Percentiles rank a stretch among this genome's conserved stretches.
These are phyloP conservation scores for Coniophora puteana DNA, from an alignment of 1,284 basidiomycete species.

Conservation along the genomic window DNA sequence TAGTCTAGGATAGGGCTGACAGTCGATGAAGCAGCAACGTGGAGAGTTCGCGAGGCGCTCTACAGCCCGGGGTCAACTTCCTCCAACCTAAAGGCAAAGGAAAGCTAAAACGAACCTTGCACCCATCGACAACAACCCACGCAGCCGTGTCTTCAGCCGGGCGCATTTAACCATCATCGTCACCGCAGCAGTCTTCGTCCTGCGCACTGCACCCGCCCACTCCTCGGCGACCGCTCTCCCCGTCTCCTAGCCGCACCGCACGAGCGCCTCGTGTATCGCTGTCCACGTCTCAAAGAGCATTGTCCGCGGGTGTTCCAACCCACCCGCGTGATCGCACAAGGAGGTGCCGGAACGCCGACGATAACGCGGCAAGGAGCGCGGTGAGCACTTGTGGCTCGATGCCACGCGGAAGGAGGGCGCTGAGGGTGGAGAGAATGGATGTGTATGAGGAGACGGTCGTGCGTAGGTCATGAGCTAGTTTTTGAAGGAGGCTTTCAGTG, in stretches of 20 bases:
- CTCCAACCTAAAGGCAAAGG: slow-evolving; percentile 3
- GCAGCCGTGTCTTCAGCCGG: slow-evolving; percentile 57
- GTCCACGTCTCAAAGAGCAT: slow-evolving; percentile 52
- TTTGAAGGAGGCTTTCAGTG: slow-evolving; percentile 61
- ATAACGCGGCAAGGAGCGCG: slow-evolving; percentile 59
- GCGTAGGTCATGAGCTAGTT: slow-evolving; percentile 71
- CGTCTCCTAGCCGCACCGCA: slow-evolving; percentile 60
- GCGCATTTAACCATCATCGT: slow-evolving; percentile 46
- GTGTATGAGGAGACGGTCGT: slow-evolving; percentile 59
- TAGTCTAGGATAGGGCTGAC: slow-evolving; percentile 51
- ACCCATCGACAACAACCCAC: slow-evolving; percentile 67
- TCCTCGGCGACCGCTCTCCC: slow-evolving; percentile 73
- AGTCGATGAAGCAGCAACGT: slow-evolving; percentile 69
- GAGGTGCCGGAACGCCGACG: slow-evolving; percentile 65
- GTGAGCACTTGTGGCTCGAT: slow-evolving; percentile 60
- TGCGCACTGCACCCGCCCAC: slow-evolving; percentile 68
- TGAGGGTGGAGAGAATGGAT: slow-evolving; percentile 47
- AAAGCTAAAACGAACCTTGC: slow-evolving; percentile 49
- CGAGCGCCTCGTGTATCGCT: slow-evolving; percentile 43
- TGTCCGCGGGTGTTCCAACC: slow-evolving; percentile 48
- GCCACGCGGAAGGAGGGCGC: slow-evolving; percentile 54
- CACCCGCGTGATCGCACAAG: slow-evolving; percentile 53
- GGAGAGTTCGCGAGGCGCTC: slow-evolving; percentile 76
- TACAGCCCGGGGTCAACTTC: slow-evolving; percentile 27
- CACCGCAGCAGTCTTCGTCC: slow-evolving; percentile 52